Conservation (phyloP, 1,139 yeast genomes). For the Hyphopichia wangnamkhiaoensis region DNA sequence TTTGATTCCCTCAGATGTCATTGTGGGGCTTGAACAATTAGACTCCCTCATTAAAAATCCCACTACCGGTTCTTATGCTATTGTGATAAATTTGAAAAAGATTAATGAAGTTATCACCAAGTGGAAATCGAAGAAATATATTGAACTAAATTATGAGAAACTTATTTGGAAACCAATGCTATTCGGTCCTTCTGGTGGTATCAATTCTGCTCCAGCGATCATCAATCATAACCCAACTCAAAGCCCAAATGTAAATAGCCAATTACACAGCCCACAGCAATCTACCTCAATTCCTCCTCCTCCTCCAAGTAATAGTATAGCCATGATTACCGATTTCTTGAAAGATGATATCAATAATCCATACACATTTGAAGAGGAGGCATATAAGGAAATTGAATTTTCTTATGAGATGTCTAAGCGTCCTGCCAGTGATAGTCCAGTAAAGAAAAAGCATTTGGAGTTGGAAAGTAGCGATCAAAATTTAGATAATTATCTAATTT, state of each 20-base stretch:
- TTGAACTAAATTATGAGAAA: conserved; percentile 48
- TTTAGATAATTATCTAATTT: conserved; percentile 25
- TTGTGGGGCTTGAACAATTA: conserved; percentile 81
- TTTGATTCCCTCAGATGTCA: conserved; percentile 83
- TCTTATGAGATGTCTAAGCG: conserved; percentile 40
- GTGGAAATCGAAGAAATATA: conserved; percentile 61
- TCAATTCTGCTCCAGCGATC: conserved; percentile 56
- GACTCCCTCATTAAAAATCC: conserved; percentile 56
- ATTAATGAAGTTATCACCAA: conserved; percentile 46
- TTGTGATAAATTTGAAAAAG: conserved; percentile 49
- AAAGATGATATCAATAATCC: conserved; percentile 67
- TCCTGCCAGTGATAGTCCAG: background rate
- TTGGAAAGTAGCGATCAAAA: conserved; percentile 9
- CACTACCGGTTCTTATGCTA: conserved; percentile 47
- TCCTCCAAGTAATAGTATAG: conserved; percentile 47
- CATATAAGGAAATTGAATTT: conserved; percentile 40
- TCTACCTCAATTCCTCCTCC: too few relatives aligned
- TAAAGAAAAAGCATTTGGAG: conserved; percentile 4
- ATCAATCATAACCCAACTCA: conserved; percentile 6
- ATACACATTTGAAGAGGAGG: conserved; percentile 55
- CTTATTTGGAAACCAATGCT: conserved; percentile 80
- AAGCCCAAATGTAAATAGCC: conserved; percentile 4
- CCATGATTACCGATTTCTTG: conserved; percentile 55
- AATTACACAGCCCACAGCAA: conserved; percentile 3
- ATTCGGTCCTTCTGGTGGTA: conserved; percentile 84